Conservation (phyloP, 2,329 filamentous ascomycete species). For the Claviceps sp. region DNA sequence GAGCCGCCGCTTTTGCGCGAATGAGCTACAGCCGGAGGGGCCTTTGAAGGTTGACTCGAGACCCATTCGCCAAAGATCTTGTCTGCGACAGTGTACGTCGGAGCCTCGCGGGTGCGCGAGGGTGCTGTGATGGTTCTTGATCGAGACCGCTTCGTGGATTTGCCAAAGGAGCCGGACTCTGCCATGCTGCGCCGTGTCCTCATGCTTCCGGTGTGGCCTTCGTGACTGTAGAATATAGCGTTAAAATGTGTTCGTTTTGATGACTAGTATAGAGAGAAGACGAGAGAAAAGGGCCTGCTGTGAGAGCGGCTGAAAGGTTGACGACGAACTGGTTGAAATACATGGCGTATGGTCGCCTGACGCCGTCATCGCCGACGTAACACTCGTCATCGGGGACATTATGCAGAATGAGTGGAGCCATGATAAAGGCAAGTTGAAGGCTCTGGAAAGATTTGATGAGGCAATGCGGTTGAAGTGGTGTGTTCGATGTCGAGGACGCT, state of each 20-base stretch:
- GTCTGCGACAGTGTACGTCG: conserved; percentile 48
- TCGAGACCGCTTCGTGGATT: conserved; percentile 50
- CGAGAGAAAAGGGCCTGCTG: not conserved
- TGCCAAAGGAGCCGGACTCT: conserved; percentile 53
- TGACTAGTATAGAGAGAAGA: not conserved
- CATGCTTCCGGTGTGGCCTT: conserved; percentile 33
- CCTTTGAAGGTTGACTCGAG: conserved; percentile 29
- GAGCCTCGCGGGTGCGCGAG: conserved; percentile 44
- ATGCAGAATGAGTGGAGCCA: conserved; percentile 54
- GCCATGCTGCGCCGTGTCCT: conserved; percentile 40
- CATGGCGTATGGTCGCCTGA: conserved; percentile 54
- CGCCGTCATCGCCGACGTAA: conserved; percentile 51
- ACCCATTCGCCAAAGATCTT: conserved; percentile 48
- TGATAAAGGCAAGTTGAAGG: conserved; percentile 14
- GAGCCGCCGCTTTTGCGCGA: conserved; percentile 24
- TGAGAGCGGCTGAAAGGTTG: not conserved
- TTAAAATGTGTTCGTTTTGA: too few species aligned
- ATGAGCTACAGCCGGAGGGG: conserved; percentile 12
- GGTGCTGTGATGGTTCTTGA: conserved; percentile 49
- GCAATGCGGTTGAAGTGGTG: not conserved
- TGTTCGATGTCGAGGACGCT: not conserved
- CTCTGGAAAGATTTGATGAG: not conserved
- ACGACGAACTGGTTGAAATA: conserved; percentile 45
- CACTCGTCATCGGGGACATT: conserved; percentile 57
- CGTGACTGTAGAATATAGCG: conserved; percentile 27